A percentile compares a stretch with the other conserved stretches of the same genome.
phyloP scores from a whole-genome alignment of 345 rosid species.

The Syzygium aromaticum region DNA sequence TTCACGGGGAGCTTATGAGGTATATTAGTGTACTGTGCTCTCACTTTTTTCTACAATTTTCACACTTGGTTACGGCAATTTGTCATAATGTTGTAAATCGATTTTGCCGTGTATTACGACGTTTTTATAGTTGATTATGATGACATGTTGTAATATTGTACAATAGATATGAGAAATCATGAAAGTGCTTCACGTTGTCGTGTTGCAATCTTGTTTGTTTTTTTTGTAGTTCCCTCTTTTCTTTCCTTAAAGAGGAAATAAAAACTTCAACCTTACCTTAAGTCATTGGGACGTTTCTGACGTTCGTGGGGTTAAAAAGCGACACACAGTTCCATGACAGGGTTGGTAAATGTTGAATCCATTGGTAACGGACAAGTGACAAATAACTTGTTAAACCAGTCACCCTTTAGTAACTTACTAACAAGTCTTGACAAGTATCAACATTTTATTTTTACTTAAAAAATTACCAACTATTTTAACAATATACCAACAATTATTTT shows the following conservation, averaged over 20 bases:
- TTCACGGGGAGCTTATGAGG: no score
- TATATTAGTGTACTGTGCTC: background rate
- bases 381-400: background rate
- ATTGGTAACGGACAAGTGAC: background rate
- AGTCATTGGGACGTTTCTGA: background rate
- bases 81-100: background rate
- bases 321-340: background rate
- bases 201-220: background rate
- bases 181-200: background rate
- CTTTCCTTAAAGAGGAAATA: background rate
- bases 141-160: background rate
- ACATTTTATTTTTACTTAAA: background rate
- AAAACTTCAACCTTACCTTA: background rate
- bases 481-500: background rate
- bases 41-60: background rate
- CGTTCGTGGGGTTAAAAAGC: background rate
- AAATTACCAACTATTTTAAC: background rate
- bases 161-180: background rate
- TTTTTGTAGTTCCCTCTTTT: background rate
- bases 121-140: rapidly evolving
- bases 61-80: rapidly evolving
- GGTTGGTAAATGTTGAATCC: background rate
- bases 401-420: background rate
- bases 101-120: rapidly evolving
- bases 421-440: background rate